A percentile compares a stretch with the other conserved stretches of the same genome.
phyloP scores from a whole-genome alignment of 2,329 filamentous ascomycete species.

The Celoporthe dispersa region DNA sequence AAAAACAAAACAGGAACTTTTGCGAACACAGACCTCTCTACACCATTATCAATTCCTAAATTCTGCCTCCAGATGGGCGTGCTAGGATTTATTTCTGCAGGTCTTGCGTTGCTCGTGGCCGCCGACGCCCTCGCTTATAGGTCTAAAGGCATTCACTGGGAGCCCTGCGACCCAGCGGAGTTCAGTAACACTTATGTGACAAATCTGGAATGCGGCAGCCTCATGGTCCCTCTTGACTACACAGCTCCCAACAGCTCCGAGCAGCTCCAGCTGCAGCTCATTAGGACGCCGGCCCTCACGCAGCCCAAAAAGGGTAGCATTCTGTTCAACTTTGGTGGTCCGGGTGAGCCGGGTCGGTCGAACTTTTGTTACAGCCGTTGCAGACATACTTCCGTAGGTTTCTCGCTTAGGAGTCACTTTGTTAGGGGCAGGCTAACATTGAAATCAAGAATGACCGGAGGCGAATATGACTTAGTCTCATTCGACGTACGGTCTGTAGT shows the following conservation, averaged over 20 bases:
- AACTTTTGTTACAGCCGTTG: conserved; percentile 5
- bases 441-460: not conserved
- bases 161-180: not conserved
- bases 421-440: not conserved
- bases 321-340: conserved; percentile 39
- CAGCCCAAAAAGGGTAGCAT: conserved; percentile 37
- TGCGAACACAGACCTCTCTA: not conserved
- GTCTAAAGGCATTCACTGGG: not conserved
- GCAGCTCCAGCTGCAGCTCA: conserved; percentile 2
- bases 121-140: not conserved
- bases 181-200: conserved; percentile 21
- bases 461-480: not conserved
- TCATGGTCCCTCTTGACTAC: not conserved
- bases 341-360: conserved; percentile 26
- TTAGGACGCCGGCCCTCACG: conserved; percentile 12
- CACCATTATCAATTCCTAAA: not conserved
- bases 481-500: not conserved
- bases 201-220: not conserved
- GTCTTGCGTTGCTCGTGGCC: not conserved
- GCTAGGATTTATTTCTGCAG: not conserved
- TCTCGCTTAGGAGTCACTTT: not conserved
- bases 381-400: conserved; percentile 1
- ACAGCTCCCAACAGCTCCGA: not conserved
- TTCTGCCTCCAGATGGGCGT: not conserved
- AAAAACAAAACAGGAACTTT: not conserved